These are phyloP conservation scores for Xylariaceae sp. DNA, from an alignment of 2,329 filamentous ascomycete species.

Conservation along the genomic window DNA sequence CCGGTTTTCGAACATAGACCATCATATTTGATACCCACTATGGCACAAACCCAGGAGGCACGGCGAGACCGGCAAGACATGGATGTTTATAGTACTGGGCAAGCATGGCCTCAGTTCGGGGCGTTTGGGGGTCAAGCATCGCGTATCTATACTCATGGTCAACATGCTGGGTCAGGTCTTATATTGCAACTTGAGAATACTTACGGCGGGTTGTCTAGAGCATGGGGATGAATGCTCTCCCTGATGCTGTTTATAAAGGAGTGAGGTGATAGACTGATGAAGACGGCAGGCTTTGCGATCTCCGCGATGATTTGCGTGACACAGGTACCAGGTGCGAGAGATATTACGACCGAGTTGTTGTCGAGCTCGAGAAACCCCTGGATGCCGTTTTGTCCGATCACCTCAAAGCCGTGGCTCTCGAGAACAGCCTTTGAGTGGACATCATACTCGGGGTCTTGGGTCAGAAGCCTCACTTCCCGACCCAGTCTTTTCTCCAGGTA, in stretches of 20 bases:
- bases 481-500: background rate
- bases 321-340: background rate
- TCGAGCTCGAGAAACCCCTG: conserved; percentile 10
- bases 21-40: background rate
- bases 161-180: no score
- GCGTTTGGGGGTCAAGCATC: background rate
- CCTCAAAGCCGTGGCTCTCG: background rate
- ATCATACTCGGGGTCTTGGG: conserved; percentile 1
- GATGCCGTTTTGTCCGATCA: background rate
- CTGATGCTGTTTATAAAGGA: no score
- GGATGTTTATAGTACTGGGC: background rate
- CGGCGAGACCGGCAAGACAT: background rate
- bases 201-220: no score
- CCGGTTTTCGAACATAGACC: background rate
- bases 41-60: background rate
- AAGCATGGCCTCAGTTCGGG: conserved; percentile 3
- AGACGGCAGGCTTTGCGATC: conserved; percentile 2
- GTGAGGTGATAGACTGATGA: background rate
- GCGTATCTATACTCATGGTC: no score
- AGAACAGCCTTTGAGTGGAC: background rate
- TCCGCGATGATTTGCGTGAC: conserved; percentile 8
- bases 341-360: conserved; percentile 6
- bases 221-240: no score
- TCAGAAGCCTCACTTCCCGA: background rate
- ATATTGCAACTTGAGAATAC: no score